Evolutionary conservation across 805 yeast species (phyloP).

Genomic region (Kurtzmaniella fragi): DNA sequence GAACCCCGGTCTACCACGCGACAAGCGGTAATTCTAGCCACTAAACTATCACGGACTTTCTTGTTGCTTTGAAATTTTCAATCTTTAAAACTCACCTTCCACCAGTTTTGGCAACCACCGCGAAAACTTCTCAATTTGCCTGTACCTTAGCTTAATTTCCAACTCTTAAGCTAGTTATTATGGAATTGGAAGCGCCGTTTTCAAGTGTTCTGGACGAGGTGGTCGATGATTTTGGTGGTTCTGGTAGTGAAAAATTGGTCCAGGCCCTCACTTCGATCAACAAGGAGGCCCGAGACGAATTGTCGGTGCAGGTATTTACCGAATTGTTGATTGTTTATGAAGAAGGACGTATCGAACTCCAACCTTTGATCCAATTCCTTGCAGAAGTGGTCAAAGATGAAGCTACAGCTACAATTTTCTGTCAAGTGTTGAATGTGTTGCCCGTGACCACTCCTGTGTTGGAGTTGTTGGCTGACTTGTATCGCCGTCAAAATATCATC

Average conservation of each 20-base stretch:
- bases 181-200: no score
- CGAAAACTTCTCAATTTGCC: conserved; percentile 42
- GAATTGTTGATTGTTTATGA: conserved; percentile 26
- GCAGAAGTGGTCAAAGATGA: conserved; percentile 25
- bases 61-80: conserved; percentile 26
- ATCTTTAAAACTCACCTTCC: conserved; percentile 26
- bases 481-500: conserved; percentile 19
- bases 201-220: conserved; percentile 15
- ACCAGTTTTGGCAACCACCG: conserved; percentile 41
- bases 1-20: no score
- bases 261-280: conserved; percentile 16
- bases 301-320: conserved; percentile 24
- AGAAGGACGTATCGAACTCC: conserved; percentile 12
- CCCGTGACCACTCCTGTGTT: conserved; percentile 21
- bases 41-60: conserved; percentile 17
- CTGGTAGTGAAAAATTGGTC: conserved; percentile 27
- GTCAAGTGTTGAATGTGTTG: conserved; percentile 35
- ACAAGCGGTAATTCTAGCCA: no score
- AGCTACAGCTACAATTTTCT: conserved; percentile 26
- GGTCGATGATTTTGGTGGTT: conserved; percentile 24
- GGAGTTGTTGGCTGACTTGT: conserved; percentile 17
- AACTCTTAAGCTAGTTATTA: conserved; percentile 26
- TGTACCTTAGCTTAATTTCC: conserved; percentile 36
- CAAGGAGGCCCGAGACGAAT: conserved; percentile 9
- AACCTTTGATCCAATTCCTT: conserved; percentile 17